Conservation (phyloP, 139 green algal genomes). For the Coelastrella sp. region DNA sequence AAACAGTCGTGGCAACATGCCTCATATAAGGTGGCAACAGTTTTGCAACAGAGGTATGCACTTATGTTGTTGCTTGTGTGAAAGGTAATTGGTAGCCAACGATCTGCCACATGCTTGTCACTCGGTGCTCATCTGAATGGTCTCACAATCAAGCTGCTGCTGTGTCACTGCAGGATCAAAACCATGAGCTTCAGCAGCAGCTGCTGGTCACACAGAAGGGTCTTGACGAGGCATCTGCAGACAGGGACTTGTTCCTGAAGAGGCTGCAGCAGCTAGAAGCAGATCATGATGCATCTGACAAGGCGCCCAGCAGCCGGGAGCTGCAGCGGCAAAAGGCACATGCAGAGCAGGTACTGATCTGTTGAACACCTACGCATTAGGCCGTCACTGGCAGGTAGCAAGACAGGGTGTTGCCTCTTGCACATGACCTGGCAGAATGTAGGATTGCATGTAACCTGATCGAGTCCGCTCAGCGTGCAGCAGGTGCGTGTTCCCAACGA, state of each 20-base stretch:
- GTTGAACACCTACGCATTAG: background rate
- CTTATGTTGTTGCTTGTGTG: too few species aligned
- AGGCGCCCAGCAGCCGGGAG: slow-evolving; percentile 8
- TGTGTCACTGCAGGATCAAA: background rate
- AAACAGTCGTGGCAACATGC: too few species aligned
- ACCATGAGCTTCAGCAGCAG: slow-evolving; percentile 19
- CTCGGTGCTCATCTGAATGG: background rate
- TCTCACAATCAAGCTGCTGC: background rate
- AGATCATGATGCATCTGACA: background rate
- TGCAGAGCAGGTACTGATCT: slow-evolving; percentile 12
- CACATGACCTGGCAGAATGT: too few species aligned
- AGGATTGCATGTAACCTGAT: too few species aligned
- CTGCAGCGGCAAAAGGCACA: slow-evolving; percentile 24
- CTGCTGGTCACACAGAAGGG: background rate
- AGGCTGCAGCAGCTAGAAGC: slow-evolving; percentile 45
- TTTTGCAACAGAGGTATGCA: too few species aligned
- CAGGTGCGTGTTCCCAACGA: too few species aligned
- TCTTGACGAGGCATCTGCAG: slow-evolving; percentile 18
- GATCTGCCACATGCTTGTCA: background rate
- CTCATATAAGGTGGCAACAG: too few species aligned
- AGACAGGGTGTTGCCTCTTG: too few species aligned
- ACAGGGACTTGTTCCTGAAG: slow-evolving; percentile 37
- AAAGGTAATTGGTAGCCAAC: background rate
- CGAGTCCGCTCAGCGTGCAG: too few species aligned
- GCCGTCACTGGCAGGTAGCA: too few species aligned